Conservation (phyloP, 345 rosid species). For the Draba incana region DNA sequence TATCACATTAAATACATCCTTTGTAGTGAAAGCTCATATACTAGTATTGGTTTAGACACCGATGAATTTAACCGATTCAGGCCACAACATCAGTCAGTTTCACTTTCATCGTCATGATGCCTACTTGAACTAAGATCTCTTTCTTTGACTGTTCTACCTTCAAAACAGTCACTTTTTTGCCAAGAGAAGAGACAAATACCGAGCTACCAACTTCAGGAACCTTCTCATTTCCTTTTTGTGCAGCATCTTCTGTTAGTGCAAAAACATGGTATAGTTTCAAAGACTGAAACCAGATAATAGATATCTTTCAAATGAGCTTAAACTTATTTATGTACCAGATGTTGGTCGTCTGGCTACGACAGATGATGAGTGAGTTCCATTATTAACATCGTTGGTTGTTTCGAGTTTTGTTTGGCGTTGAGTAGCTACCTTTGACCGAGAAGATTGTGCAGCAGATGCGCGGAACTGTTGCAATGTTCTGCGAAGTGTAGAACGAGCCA, state of each 20-base stretch:
- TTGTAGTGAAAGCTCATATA: constrained; percentile 27
- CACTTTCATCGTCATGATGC: constrained; percentile 79
- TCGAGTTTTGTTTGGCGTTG: constrained; percentile 39
- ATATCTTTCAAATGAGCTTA: constrained; percentile 1
- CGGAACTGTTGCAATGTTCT: constrained; percentile 68
- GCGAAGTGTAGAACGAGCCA: constrained; percentile 63
- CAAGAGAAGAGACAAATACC: constrained; percentile 67
- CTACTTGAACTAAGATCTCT: constrained; percentile 82
- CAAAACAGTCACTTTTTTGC: constrained; percentile 67
- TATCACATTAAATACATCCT: constrained; percentile 6
- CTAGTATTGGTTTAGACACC: background rate
- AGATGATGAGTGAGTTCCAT: constrained; percentile 40
- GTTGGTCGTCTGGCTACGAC: constrained; percentile 41
- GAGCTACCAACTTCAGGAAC: constrained; percentile 66
- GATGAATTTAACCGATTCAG: constrained; percentile 19
- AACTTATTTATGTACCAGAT: constrained; percentile 46
- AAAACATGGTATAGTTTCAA: constrained; percentile 14
- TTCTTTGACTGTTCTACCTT: constrained; percentile 67
- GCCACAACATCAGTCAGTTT: constrained; percentile 53
- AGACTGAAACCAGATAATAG: constrained; percentile 3
- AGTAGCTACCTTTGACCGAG: constrained; percentile 41
- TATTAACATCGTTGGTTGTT: constrained; percentile 31
- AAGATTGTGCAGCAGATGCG: constrained; percentile 44
- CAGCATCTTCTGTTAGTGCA: constrained; percentile 27
- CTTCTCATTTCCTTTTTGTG: constrained; percentile 43